Percentiles rank a stretch among this genome's conserved stretches.
phyloP scores from a whole-genome alignment of 164 flowering plant genomes.

The Liriodendron chinense region DNA sequence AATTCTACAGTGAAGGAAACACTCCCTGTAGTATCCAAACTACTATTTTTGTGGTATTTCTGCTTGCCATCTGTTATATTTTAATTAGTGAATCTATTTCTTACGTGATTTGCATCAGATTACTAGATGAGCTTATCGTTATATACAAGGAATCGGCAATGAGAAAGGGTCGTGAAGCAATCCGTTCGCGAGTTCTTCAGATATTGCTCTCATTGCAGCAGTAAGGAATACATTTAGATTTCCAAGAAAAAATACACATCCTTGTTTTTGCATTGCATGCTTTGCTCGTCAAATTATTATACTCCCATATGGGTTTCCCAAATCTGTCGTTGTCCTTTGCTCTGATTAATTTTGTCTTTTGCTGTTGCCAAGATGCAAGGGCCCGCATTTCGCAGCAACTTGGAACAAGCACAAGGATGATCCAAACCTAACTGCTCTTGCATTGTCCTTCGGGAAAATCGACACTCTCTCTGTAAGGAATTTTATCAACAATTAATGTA shows the following conservation, averaged over 20 bases:
- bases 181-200: constrained; percentile 46
- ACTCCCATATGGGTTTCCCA: too few relatives aligned
- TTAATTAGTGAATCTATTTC: not conserved
- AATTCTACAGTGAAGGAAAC: too few relatives aligned
- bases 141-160: constrained; percentile 74
- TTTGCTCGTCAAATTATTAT: not conserved
- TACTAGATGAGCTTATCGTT: constrained; percentile 72
- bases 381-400: constrained; percentile 61
- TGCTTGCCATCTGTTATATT: not conserved
- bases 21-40: not conserved
- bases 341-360: constrained; percentile 3
- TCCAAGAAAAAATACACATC: not conserved
- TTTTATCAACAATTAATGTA: not conserved
- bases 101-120: constrained; percentile 33
- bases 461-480: constrained; percentile 3
- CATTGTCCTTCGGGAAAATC: constrained; percentile 21
- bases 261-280: not conserved
- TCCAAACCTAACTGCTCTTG: constrained; percentile 48
- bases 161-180: constrained; percentile 55
- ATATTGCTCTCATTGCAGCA: constrained; percentile 53
- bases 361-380: constrained; percentile 56
- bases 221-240: constrained; percentile 38
- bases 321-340: not conserved
- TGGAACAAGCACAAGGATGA: constrained; percentile 77
- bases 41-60: not conserved